These are phyloP conservation scores for Septoria petroselini DNA, from an alignment of 2,329 filamentous ascomycete species.

Conservation along the genomic window DNA sequence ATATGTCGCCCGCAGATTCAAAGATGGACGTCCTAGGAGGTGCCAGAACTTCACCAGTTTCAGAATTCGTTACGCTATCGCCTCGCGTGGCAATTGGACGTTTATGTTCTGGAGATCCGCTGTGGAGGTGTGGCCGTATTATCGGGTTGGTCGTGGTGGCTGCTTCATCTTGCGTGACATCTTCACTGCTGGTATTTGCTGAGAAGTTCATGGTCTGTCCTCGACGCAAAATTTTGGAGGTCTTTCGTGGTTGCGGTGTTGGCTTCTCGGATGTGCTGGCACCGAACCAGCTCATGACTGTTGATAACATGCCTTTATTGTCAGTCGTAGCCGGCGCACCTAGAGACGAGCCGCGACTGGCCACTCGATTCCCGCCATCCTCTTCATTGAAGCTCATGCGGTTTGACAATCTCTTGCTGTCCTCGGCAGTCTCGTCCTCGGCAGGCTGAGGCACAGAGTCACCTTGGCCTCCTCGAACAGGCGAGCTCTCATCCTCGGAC, in stretches of 20 bases:
- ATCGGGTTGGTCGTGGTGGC: conserved; percentile 34
- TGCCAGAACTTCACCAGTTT: conserved; percentile 45
- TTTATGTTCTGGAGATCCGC: conserved; percentile 30
- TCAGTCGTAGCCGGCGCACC: conserved; percentile 3
- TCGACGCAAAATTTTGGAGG: conserved; percentile 44
- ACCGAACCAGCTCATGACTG: conserved; percentile 72
- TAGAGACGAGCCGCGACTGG: conserved; percentile 9
- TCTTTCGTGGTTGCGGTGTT: conserved; percentile 34
- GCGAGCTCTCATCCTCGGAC: conserved; percentile 31
- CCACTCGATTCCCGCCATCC: conserved; percentile 39
- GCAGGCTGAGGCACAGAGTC: conserved; percentile 65
- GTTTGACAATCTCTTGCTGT: conserved; percentile 41
- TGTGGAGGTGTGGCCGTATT: conserved; percentile 32
- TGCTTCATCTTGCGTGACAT: conserved; percentile 20
- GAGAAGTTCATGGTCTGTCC: conserved; percentile 67
- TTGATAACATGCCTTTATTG: conserved; percentile 43
- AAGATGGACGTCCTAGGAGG: conserved; percentile 92
- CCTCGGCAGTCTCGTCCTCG: conserved; percentile 63
- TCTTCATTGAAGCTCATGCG: conserved; percentile 44
- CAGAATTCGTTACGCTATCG: conserved; percentile 49
- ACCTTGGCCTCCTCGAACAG: conserved; percentile 31
- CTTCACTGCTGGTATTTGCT: conserved; percentile 35
- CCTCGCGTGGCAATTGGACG: conserved; percentile 49
- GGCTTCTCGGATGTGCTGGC: conserved; percentile 57
- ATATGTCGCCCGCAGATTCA: conserved; percentile 86